Base-by-base conservation (phyloP, 2,329 filamentous ascomycete species). In the Dactylellina haptotyla region DNA sequence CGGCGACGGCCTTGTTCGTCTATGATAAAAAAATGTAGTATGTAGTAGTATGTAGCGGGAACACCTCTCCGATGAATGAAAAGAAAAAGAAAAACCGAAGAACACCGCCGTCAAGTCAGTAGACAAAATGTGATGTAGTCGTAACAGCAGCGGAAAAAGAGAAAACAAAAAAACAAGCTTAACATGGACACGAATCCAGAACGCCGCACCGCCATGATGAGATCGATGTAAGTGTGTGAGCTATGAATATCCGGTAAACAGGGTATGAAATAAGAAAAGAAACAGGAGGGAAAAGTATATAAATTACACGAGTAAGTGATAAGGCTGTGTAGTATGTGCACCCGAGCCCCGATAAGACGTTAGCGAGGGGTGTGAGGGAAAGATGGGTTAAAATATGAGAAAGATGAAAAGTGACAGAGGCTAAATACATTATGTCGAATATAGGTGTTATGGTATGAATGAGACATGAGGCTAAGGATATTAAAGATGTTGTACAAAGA, bases 391-490 rank as follows among this genome's bases (percentile, higher is more conserved):
- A 48, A 34, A 54, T 28, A 39, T 39, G 14, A 57, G 20, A 34
- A 12, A 59, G 46, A 59, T 8, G 25, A 4, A 48, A 34, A 48
- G 8, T 8, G 9, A 25, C n/a, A 51, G 34, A 26, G 51, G 63
- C 63, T 59, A 67, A 30, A 67, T 67, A 67, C 63, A 67, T 67
- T 51, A 58, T 67, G 39, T 20, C n/a, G n/a, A n/a, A n/a, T n/a
- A n/a, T n/a, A n/a, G n/a, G 25, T 59, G 32, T 41, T 43, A 30
- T 61, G 54, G 34, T 61, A 59, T 67, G 32, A 32, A 58, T 41
- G 23, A 59, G 56, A 51, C 41, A 57, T 48, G 23, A 41, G 26
- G 20, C n/a, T 10, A 18, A 66, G 30, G 56, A 61, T 66, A 73
- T 73, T 61, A 66, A 14, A 45, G 56, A 64, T 72, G 58, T 59